Percentiles rank a stretch among this genome's conserved stretches.
Conservation (phyloP, 352 stramenopile genomes). For the Saprolegnia parasitica region DNA sequence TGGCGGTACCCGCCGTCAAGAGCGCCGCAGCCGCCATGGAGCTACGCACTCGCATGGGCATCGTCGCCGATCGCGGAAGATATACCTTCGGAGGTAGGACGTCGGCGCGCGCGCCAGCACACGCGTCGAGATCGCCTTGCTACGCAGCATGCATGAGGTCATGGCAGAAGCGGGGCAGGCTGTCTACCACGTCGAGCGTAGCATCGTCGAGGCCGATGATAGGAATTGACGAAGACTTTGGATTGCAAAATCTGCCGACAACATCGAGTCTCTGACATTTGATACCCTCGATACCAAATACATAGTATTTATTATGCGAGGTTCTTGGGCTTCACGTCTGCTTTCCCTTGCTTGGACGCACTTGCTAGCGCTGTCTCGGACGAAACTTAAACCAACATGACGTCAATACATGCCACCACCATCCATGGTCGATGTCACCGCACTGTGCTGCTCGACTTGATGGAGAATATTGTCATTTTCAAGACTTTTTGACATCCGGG, state of each 20-base stretch:
- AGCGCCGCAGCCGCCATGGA: not conserved
- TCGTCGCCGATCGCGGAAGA: no score
- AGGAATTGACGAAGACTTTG: constrained; percentile 4
- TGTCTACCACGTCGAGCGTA: not conserved
- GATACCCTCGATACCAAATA: not conserved
- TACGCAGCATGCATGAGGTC: not conserved
- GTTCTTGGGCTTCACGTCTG: no score
- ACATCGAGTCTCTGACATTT: constrained; percentile 2
- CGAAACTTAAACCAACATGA: no score
- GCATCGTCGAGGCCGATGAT: not conserved
- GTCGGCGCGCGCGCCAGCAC: not conserved
- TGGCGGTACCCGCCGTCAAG: not conserved
- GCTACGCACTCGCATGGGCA: not conserved
- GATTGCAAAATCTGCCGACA: constrained; percentile 10
- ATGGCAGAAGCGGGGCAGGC: no score
- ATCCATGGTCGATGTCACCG: no score
- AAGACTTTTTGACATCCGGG: no score
- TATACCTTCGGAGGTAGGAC: not conserved
- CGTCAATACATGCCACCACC: no score
- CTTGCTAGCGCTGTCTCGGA: no score
- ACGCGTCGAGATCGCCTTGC: not conserved
- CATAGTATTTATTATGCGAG: not conserved
- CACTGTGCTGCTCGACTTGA: no score
- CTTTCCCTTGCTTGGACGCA: no score
- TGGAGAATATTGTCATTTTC: no score